These are phyloP conservation scores for Sclerotinia minor DNA, from an alignment of 2,329 filamentous ascomycete genomes.

Conservation along the genomic window DNA sequence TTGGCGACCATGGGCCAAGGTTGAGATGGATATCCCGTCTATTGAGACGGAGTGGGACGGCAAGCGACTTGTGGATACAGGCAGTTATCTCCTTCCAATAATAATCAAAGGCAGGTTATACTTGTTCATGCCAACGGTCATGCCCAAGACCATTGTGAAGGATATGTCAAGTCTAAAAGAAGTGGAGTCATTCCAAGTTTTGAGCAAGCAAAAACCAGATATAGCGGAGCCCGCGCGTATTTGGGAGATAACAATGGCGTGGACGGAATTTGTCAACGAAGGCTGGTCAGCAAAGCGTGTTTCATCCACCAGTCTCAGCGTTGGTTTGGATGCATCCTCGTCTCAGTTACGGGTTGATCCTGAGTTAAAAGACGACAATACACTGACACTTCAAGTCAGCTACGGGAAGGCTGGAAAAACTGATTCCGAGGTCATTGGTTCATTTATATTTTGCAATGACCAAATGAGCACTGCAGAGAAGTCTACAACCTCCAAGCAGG, in stretches of 20 bases:
- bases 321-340: background rate
- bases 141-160: background rate
- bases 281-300: slow-evolving; percentile 14
- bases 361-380: background rate
- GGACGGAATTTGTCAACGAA: slow-evolving; percentile 33
- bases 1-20: slow-evolving; percentile 7
- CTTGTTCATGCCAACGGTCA: background rate
- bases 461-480: background rate
- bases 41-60: slow-evolving; percentile 8
- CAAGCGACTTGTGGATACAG: background rate
- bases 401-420: background rate
- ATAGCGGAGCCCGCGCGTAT: background rate
- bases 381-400: background rate
- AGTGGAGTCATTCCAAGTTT: background rate
- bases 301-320: background rate
- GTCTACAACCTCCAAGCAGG: background rate
- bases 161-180: background rate
- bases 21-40: background rate
- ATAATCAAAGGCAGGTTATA: background rate
- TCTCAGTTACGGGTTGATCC: background rate
- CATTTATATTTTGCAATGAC: background rate
- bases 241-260: slow-evolving; percentile 4
- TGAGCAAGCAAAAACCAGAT: background rate
- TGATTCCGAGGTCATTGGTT: background rate
- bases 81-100: background rate